A percentile compares a stretch with the other conserved stretches of the same genome.
Conservation (phyloP, 305 asterid species). For the Fraxinus nigra region DNA sequence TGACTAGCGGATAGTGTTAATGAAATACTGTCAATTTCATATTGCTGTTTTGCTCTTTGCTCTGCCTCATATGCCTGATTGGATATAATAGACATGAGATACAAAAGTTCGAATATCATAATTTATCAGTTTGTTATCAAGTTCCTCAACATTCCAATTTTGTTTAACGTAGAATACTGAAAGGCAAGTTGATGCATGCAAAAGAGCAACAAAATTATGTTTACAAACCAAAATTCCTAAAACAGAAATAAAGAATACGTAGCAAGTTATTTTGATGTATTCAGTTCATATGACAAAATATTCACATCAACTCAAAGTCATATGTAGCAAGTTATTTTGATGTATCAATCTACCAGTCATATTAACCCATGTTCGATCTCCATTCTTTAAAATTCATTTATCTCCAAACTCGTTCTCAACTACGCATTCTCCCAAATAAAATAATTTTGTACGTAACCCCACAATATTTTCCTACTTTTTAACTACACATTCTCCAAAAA, state of each 20-base stretch:
- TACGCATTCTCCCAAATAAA: not conserved
- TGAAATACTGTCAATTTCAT: constrained; percentile 50
- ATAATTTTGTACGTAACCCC: not conserved
- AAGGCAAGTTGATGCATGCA: not conserved
- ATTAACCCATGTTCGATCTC: not conserved
- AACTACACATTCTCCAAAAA: not conserved
- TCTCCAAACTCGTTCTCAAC: not conserved
- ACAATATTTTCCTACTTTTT: not conserved
- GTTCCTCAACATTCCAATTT: not conserved
- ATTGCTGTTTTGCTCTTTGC: constrained; percentile 70
- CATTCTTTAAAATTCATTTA: not conserved
- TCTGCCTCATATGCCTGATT: constrained; percentile 84
- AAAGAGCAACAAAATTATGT: not conserved
- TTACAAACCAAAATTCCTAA: not conserved
- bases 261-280: not conserved
- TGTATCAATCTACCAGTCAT: not conserved
- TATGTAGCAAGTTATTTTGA: too few relatives aligned
- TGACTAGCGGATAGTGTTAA: constrained; percentile 76
- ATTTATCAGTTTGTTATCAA: not conserved
- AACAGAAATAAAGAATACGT: not conserved
- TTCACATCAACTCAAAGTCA: not conserved
- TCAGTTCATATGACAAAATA: not conserved
- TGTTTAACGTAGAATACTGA: not conserved
- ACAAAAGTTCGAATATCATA: not conserved
- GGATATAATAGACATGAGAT: constrained; percentile 5